Percentiles rank a stretch among this genome's conserved stretches.
These are phyloP conservation scores for Eucalyptus erythrocorys DNA, from an alignment of 345 rosid species.

Conservation along the genomic window DNA sequence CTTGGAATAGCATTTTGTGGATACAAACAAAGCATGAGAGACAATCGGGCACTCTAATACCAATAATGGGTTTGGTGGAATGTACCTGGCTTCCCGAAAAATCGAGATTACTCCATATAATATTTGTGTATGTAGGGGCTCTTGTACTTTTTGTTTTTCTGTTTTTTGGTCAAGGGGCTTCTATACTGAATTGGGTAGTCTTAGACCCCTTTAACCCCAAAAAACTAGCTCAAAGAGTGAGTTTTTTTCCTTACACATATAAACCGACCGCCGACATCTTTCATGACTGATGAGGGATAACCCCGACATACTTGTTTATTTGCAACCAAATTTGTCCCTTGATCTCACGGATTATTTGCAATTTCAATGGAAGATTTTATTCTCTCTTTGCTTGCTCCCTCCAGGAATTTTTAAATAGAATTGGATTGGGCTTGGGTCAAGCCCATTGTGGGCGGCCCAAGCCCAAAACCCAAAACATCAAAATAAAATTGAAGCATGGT, in stretches of 20 bases:
- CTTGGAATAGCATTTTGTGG: background rate
- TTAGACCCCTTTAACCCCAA: background rate
- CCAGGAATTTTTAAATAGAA: background rate
- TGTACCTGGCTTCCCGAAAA: background rate
- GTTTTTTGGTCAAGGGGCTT: too few species aligned
- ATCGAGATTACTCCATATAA: background rate
- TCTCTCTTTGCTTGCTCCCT: background rate
- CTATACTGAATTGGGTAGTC: background rate
- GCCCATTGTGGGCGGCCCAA: background rate
- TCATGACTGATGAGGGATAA: background rate
- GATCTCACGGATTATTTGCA: background rate
- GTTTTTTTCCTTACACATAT: fast-evolving
- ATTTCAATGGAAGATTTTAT: background rate
- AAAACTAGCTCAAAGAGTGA: background rate
- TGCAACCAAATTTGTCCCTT: background rate
- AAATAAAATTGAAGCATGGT: background rate
- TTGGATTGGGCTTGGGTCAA: background rate
- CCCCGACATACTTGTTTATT: background rate
- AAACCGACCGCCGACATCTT: fast-evolving
- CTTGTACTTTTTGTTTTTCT: too few species aligned
- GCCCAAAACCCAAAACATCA: background rate
- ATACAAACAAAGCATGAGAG: background rate
- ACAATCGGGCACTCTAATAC: background rate
- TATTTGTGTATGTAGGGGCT: background rate
- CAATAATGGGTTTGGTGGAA: background rate